Evolutionary conservation across 225 moss, liverwort and hornwort species (phyloP).

Genomic region (Anthoceros angustus): DNA sequence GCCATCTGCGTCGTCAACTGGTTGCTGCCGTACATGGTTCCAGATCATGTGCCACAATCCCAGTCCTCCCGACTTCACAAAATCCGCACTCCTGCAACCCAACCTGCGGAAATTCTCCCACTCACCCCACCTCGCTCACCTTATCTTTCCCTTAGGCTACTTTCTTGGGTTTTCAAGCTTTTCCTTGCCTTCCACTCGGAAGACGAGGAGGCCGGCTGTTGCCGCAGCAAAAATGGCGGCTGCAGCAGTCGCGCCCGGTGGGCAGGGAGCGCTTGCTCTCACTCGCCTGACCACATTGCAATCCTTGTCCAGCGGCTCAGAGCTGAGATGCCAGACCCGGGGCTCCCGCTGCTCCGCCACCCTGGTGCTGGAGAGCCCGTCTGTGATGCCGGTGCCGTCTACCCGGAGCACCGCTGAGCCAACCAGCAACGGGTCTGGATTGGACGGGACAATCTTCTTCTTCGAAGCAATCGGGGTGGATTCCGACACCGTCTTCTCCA

Average conservation of each 20-base stretch:
- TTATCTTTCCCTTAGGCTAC: neutral
- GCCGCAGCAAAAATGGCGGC: neutral
- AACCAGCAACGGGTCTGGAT: neutral
- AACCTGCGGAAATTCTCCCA: neutral
- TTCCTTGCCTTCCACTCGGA: neutral
- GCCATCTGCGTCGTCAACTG: slow-evolving; percentile 96
- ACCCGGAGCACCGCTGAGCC: neutral
- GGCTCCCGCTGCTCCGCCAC: neutral
- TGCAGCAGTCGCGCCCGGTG: neutral
- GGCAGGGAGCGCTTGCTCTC: neutral
- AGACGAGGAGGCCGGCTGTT: neutral
- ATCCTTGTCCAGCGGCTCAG: neutral
- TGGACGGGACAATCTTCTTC: slow-evolving; percentile 44
- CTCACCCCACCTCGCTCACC: neutral
- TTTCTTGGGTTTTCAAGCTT: neutral
- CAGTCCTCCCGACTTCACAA: neutral
- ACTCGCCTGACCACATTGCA: neutral
- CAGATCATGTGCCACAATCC: neutral
- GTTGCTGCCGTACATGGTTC: slow-evolving; percentile 33
- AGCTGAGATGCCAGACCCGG: neutral
- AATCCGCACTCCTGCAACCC: neutral
- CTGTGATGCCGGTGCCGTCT: neutral
- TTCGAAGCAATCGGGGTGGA: slow-evolving; percentile 65
- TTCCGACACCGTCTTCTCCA: slow-evolving; percentile 26
- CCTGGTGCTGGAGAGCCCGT: neutral